These are phyloP conservation scores for Terfezia boudieri DNA, from an alignment of 495 filamentous ascomycete genomes.

Conservation along the genomic window DNA sequence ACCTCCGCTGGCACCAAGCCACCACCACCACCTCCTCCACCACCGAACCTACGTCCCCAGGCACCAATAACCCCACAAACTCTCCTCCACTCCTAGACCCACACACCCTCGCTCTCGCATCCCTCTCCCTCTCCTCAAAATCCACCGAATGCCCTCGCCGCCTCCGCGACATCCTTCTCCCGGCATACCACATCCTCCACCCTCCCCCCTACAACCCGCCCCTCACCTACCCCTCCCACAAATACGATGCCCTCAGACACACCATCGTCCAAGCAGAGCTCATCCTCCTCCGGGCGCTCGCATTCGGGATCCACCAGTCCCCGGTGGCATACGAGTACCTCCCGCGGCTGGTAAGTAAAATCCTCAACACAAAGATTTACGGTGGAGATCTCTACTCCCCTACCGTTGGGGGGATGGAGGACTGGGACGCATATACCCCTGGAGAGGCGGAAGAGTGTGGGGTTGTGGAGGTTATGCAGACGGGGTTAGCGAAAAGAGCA, in stretches of 20 bases:
- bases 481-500: constrained; percentile 19
- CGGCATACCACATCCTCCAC: constrained; percentile 23
- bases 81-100: background rate
- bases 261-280: constrained; percentile 26
- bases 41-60: constrained; percentile 1
- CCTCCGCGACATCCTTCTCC: constrained; percentile 24
- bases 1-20: constrained; percentile 12
- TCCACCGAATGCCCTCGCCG: constrained; percentile 25
- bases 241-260: constrained; percentile 22
- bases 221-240: constrained; percentile 21
- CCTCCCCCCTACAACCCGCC: constrained; percentile 7
- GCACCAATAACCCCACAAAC: background rate
- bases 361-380: background rate
- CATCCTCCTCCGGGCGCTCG: constrained; percentile 22
- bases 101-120: constrained; percentile 23
- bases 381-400: constrained; percentile 1
- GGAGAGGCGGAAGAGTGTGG: constrained; percentile 22
- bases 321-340: constrained; percentile 23
- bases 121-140: constrained; percentile 25
- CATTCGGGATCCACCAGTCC: constrained; percentile 21
- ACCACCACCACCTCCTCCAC: constrained; percentile 8
- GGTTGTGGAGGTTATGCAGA: constrained; percentile 21
- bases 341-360: constrained; percentile 21
- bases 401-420: constrained; percentile 11
- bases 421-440: constrained; percentile 16